Evolutionary conservation across 345 rosid species (phyloP), one percentile per base, ranked within the genome.

Genomic region (Nasturtium officinale): DNA sequence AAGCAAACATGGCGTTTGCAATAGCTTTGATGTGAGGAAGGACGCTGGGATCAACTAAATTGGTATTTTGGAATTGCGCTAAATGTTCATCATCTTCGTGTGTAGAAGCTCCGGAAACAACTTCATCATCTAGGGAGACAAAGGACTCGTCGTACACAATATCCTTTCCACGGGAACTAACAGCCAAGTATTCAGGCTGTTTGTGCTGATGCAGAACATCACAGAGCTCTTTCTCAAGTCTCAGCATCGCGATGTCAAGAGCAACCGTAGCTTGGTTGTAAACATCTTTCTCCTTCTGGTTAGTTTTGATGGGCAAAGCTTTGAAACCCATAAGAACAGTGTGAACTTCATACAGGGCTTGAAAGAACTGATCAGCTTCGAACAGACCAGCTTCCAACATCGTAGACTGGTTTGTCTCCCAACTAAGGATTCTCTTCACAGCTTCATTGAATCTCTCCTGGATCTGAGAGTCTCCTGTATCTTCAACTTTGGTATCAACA

Each of bases 141-240:
- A 82, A 88, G 8, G 92, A 90, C 69, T 89, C 90, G 0, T 85
- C 89, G 42, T 78, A 78, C 29, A 77, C 79, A 37, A 71, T 50
- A 68, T 80, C 85, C 71, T 61, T 78, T 48, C 35, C 65, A 38
- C 63, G 61, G 56, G 88, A 81, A 59, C 71, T 82, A 59, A 70
- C 86, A 7, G 84, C 67, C 55, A 80, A 64, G 57, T 77, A 65
- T 18, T 67, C 77, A 6, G 84, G 85, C 59, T 80, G 85, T 54
- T 76, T 81, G 76, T 85, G 65, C 63, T 54, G 81, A 67, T 66
- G 67, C 48, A 90, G 85, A 67, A 87, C 79, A 81, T 84, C 89
- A 54, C 57, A 57, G 5, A 93, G 77, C 86, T 89, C 96, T 76
- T 82, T 83, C 76, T 84, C 84, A n/a, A 93, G 92, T 85, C 88